phyloP scores from a whole-genome alignment of 139 green algal species.

The Deuterostichococcus epilithicus region DNA sequence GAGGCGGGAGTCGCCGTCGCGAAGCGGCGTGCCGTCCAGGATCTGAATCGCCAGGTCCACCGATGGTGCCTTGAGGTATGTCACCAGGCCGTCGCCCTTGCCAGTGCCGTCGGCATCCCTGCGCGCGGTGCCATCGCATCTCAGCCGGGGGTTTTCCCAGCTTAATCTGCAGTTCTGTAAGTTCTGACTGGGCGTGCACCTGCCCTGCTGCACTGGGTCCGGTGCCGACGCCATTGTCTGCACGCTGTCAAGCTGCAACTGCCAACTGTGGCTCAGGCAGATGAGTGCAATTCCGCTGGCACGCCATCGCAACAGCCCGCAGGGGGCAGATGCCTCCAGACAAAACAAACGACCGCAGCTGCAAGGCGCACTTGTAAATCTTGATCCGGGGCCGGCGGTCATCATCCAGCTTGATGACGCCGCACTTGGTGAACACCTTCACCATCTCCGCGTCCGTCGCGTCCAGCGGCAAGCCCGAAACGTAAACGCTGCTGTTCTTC shows the following conservation, averaged over 20 bases:
- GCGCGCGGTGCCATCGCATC: constrained; percentile 27
- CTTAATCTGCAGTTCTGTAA: no score
- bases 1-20: constrained; percentile 27
- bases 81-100: constrained; percentile 91
- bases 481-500: constrained; percentile 92
- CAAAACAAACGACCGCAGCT: constrained; percentile 1
- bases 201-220: no score
- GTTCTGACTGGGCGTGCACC: no score
- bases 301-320: no score
- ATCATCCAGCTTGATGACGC: constrained; percentile 67
- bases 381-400: constrained; percentile 63
- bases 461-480: constrained; percentile 87
- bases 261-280: no score
- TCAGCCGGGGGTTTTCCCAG: no score
- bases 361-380: constrained; percentile 46
- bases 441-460: constrained; percentile 74
- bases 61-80: constrained; percentile 79
- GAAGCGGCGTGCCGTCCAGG: constrained; percentile 64
- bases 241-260: no score
- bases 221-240: no score
- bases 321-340: no score
- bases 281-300: no score
- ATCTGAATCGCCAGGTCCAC: constrained; percentile 76
- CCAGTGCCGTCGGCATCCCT: constrained; percentile 52
- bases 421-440: constrained; percentile 72